These are phyloP conservation scores for Colletotrichum lentis DNA, from an alignment of 2,329 filamentous ascomycete species.

Conservation along the genomic window DNA sequence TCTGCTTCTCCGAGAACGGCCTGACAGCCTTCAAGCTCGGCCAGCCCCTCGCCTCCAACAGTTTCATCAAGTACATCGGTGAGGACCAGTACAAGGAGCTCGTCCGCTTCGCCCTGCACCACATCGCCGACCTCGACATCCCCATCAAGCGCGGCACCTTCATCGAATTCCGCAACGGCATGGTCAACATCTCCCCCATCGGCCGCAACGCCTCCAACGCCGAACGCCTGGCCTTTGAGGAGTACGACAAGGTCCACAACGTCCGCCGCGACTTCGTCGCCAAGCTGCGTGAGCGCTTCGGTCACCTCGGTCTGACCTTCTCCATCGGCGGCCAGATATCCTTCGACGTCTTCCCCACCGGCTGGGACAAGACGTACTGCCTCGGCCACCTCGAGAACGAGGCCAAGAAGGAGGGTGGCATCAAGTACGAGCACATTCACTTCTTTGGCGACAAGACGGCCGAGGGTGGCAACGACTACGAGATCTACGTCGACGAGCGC, in stretches of 20 bases:
- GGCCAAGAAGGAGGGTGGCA: slow-evolving; percentile 71
- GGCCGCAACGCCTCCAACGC: slow-evolving; percentile 83
- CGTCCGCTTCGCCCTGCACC: slow-evolving; percentile 78
- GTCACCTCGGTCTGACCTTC: slow-evolving; percentile 86
- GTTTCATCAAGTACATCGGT: slow-evolving; percentile 92
- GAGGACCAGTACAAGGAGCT: slow-evolving; percentile 83
- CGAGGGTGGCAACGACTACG: slow-evolving; percentile 91
- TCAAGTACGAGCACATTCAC: slow-evolving; percentile 87
- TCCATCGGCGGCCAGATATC: slow-evolving; percentile 97
- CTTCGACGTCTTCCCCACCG: slow-evolving; percentile 95
- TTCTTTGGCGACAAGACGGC: slow-evolving; percentile 98
- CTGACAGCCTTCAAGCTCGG: slow-evolving; percentile 90
- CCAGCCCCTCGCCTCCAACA: slow-evolving; percentile 75
- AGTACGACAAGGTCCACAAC: slow-evolving; percentile 79
- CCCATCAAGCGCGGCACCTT: slow-evolving; percentile 87
- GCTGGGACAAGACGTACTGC: slow-evolving; percentile 99
- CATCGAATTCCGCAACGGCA: slow-evolving; percentile 88
- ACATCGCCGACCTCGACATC: slow-evolving; percentile 84
- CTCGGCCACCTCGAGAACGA: slow-evolving; percentile 86
- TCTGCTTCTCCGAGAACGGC: slow-evolving; percentile 96
- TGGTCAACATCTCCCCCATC: slow-evolving; percentile 86
- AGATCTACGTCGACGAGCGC: slow-evolving; percentile 85
- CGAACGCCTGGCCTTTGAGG: slow-evolving; percentile 84
- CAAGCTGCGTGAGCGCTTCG: slow-evolving; percentile 80
- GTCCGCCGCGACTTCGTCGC: slow-evolving; percentile 80